phyloP scores from a whole-genome alignment of 768 basidiomycete genomes.

The Clavaria fumosa region DNA sequence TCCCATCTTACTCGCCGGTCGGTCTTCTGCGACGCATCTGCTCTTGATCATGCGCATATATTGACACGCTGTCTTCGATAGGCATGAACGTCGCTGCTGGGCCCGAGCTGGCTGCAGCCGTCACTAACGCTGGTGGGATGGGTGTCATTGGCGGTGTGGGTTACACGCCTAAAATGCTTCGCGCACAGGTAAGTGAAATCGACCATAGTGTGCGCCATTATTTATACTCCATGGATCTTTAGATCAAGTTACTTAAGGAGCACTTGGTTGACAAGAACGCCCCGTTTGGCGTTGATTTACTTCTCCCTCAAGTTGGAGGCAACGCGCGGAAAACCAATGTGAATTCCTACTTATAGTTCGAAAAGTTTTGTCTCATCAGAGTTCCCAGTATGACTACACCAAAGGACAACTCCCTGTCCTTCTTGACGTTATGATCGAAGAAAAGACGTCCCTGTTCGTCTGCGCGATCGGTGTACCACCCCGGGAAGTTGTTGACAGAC shows the following conservation, averaged over 20 bases:
- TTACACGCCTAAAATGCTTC: slow-evolving; percentile 69
- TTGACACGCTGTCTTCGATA: slow-evolving; percentile 1
- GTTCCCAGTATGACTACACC: slow-evolving; percentile 66
- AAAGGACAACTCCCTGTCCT: slow-evolving; percentile 73
- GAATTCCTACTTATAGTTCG: slow-evolving; percentile 10
- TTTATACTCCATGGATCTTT: slow-evolving; percentile 3
- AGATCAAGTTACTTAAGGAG: slow-evolving; percentile 64
- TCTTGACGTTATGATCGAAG: slow-evolving; percentile 84
- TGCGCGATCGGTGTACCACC: slow-evolving; percentile 86
- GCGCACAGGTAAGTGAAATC: slow-evolving; percentile 52
- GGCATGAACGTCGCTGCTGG: slow-evolving; percentile 37
- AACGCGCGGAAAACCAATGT: slow-evolving; percentile 86
- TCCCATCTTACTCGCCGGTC: slow-evolving; percentile 71
- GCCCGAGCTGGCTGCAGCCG: slow-evolving; percentile 81
- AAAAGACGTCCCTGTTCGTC: slow-evolving; percentile 78
- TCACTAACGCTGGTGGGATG: slow-evolving; percentile 80
- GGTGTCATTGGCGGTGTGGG: slow-evolving; percentile 88
- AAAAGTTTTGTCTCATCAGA: background rate
- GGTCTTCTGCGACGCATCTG: background rate
- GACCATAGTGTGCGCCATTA: background rate
- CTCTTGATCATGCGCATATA: too few species aligned
- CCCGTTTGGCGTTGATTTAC: slow-evolving; percentile 85
- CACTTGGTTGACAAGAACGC: slow-evolving; percentile 57
- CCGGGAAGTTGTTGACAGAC: slow-evolving; percentile 55
- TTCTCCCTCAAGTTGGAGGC: slow-evolving; percentile 78